phyloP scores from a whole-genome alignment of 2,329 filamentous ascomycete genomes.

The Cryphonectria parasitica region DNA sequence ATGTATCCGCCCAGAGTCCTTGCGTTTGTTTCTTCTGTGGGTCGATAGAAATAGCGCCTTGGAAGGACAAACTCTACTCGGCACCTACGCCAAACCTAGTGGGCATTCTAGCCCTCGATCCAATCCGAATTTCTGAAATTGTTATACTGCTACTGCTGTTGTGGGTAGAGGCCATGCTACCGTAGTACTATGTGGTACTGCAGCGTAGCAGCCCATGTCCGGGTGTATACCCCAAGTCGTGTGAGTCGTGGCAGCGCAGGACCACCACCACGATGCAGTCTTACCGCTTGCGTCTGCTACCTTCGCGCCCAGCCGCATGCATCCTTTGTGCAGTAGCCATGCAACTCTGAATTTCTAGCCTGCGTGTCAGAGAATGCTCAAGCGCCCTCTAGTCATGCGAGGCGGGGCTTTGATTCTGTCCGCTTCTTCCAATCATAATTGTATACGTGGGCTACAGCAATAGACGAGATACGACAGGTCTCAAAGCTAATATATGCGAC shows the following conservation, averaged over 20 bases:
- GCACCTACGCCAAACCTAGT: not conserved
- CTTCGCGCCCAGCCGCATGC: slow-evolving; percentile 1
- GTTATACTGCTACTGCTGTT: not conserved
- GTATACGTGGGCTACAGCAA: not conserved
- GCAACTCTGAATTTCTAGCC: not conserved
- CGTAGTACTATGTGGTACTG: not conserved
- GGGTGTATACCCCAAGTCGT: not conserved
- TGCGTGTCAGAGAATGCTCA: no score
- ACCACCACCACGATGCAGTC: slow-evolving; percentile 1
- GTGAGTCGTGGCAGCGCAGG: slow-evolving; percentile 10
- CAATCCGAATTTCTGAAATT: not conserved
- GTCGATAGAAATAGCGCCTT: slow-evolving; percentile 1
- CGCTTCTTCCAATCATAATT: not conserved
- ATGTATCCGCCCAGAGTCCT: not conserved
- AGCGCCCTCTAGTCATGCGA: not conserved
- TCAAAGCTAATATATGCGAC: not conserved
- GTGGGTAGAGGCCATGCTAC: not conserved
- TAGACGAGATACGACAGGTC: not conserved
- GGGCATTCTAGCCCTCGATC: not conserved
- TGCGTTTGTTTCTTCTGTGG: not conserved
- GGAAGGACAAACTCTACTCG: not conserved
- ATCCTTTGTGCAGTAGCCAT: not conserved
- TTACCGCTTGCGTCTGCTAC: slow-evolving; percentile 12
- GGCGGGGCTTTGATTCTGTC: not conserved
- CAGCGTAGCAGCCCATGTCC: not conserved